Conservation (phyloP, 129 eudicot genomes). For the Flaveria bidentis region DNA sequence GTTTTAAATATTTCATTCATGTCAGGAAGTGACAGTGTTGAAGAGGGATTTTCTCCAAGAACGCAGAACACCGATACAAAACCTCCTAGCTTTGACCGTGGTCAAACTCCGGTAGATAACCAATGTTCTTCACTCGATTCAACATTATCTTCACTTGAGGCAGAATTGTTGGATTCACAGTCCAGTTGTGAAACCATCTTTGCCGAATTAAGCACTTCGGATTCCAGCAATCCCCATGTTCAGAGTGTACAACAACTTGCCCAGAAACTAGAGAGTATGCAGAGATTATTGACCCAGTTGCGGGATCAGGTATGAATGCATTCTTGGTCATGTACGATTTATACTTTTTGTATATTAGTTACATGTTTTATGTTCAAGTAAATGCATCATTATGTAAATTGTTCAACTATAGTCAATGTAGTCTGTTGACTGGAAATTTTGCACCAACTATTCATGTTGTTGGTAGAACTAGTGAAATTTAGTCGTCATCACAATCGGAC, state of each 20-base stretch:
- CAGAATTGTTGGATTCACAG: conserved; percentile 52
- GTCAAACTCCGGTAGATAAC: conserved; percentile 37
- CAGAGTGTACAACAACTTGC: conserved; percentile 48
- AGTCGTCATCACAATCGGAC: too few relatives aligned
- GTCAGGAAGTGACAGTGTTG: conserved; percentile 73
- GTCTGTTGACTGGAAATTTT: background rate
- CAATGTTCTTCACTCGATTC: conserved; percentile 35
- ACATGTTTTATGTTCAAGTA: background rate
- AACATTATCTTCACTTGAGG: conserved; percentile 64
- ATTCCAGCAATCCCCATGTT: conserved; percentile 41
- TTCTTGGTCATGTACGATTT: background rate
- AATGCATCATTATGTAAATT: background rate
- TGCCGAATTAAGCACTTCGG: conserved; percentile 31
- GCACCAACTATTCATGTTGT: background rate
- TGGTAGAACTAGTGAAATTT: background rate
- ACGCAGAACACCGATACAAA: conserved; percentile 34
- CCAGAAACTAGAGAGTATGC: conserved; percentile 62
- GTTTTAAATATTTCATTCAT: background rate
- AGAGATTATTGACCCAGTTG: conserved; percentile 51
- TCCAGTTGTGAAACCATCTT: conserved; percentile 59
- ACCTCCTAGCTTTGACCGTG: conserved; percentile 21
- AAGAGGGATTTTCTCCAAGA: conserved; percentile 50
- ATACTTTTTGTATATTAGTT: background rate
- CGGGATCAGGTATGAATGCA: conserved; percentile 39
- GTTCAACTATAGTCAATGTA: background rate